Evolutionary conservation across 441 rosid genomes (phyloP).

Genomic region (Mallotus japonicus): DNA sequence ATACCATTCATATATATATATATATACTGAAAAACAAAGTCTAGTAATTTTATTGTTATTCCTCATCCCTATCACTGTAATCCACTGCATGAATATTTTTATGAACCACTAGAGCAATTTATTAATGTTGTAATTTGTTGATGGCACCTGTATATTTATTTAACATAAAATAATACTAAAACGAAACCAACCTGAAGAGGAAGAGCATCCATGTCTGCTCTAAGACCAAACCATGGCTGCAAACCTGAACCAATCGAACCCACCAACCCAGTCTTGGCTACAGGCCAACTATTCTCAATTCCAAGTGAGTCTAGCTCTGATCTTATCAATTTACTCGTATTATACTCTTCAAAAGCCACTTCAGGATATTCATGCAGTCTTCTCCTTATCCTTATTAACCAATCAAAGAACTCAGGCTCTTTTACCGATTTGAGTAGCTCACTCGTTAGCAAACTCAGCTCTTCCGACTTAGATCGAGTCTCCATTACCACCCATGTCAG

Average conservation of each 20-base stretch:
- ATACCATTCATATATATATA: too few species aligned
- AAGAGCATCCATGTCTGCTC: slow-evolving; percentile 94
- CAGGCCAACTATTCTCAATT: slow-evolving; percentile 59
- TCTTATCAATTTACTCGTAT: slow-evolving; percentile 58
- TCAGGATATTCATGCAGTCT: slow-evolving; percentile 49
- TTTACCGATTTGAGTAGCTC: slow-evolving; percentile 36
- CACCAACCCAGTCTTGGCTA: slow-evolving; percentile 67
- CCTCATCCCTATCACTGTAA: too few species aligned
- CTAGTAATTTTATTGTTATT: too few species aligned
- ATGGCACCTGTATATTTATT: too few species aligned
- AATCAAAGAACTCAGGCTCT: slow-evolving; percentile 41
- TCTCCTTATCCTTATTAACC: slow-evolving; percentile 44
- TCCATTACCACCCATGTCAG: background rate
- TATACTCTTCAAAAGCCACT: slow-evolving; percentile 58
- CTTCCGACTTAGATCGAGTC: slow-evolving; percentile 6
- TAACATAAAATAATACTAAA: too few species aligned
- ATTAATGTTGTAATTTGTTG: too few species aligned
- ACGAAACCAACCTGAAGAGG: slow-evolving; percentile 51
- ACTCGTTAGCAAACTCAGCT: slow-evolving; percentile 1
- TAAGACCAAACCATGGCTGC: slow-evolving; percentile 61
- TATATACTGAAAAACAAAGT: too few species aligned
- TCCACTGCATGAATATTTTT: too few species aligned
- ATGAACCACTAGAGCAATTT: too few species aligned
- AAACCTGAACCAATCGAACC: slow-evolving; percentile 65
- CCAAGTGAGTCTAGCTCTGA: slow-evolving; percentile 61